Percentiles rank a stretch among this genome's conserved stretches.
Evolutionary conservation across 2,329 filamentous ascomycete species (phyloP).

Genomic region (Venturiaceae sp.): DNA sequence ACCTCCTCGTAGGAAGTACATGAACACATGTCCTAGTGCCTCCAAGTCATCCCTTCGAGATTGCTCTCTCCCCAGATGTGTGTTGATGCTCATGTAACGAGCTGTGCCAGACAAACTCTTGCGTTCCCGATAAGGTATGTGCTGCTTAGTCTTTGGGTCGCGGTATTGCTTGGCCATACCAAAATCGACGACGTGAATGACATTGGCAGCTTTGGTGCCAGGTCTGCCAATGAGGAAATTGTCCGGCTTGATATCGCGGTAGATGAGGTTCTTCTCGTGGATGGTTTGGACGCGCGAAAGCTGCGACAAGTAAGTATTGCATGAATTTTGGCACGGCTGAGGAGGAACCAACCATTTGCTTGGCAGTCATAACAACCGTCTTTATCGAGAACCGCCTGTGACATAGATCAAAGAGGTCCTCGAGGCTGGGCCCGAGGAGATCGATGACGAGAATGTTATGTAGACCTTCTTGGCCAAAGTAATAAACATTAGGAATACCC

Average conservation of each 20-base stretch:
- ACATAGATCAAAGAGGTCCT: conserved; percentile 96
- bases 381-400: conserved; percentile 92
- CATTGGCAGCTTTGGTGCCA: conserved; percentile 87
- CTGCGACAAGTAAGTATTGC: conserved; percentile 29
- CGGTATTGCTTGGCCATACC: conserved; percentile 99
- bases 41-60: conserved; percentile 93
- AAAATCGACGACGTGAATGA: conserved; percentile 98
- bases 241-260: conserved; percentile 98
- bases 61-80: conserved; percentile 90
- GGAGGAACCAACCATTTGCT: conserved; percentile 70
- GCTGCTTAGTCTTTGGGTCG: conserved; percentile 97
- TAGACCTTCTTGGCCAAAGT: conserved; percentile 95
- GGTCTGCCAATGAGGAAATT: conserved; percentile 96
- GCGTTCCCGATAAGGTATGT: conserved; percentile 93
- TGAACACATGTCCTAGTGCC: conserved; percentile 63
- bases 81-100: conserved; percentile 99
- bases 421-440: conserved; percentile 84
- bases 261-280: conserved; percentile 98
- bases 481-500: conserved; percentile 98
- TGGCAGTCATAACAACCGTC: conserved; percentile 98
- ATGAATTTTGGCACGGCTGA: background rate
- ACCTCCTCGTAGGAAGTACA: conserved; percentile 59
- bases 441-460: conserved; percentile 99
- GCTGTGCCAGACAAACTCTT: conserved; percentile 96
- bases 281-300: conserved; percentile 88